phyloP scores from a whole-genome alignment of 2,329 filamentous ascomycete genomes.

The Arthrobotrys musiformis region DNA sequence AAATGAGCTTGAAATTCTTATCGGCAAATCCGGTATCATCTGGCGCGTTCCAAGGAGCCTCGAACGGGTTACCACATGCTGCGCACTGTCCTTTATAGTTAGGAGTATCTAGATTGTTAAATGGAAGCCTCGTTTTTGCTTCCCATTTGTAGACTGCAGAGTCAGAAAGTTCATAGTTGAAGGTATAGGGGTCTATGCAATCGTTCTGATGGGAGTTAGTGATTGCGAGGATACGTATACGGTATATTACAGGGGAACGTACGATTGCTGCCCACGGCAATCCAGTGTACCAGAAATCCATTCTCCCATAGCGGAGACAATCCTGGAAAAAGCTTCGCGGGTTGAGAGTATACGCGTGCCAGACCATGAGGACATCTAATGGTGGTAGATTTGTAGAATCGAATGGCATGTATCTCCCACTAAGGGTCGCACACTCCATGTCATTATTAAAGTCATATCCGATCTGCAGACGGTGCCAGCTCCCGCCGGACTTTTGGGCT shows the following conservation, averaged over 20 bases:
- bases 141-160: constrained; percentile 52
- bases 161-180: constrained; percentile 56
- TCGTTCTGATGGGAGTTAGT: constrained; percentile 69
- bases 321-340: constrained; percentile 80
- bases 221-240: constrained; percentile 61
- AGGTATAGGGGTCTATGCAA: constrained; percentile 54
- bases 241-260: constrained; percentile 63
- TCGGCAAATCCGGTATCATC: constrained; percentile 72
- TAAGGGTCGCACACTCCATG: constrained; percentile 31
- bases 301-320: constrained; percentile 70
- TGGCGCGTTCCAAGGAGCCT: constrained; percentile 60
- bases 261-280: constrained; percentile 73
- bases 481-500: constrained; percentile 6
- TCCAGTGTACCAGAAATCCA: constrained; percentile 70
- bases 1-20: constrained; percentile 67
- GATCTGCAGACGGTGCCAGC: constrained; percentile 20
- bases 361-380: constrained; percentile 79
- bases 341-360: constrained; percentile 82
- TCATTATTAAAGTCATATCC: constrained; percentile 33
- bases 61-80: constrained; percentile 55
- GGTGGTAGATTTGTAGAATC: constrained; percentile 39
- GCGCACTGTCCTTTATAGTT: constrained; percentile 31
- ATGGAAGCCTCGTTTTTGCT: constrained; percentile 34
- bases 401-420: constrained; percentile 29
- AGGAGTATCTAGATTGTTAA: constrained; percentile 31